A percentile compares a stretch with the other conserved stretches of the same genome.
Evolutionary conservation across 1,139 yeast species (phyloP).

Genomic region (Geotrichum phurueaensis): DNA sequence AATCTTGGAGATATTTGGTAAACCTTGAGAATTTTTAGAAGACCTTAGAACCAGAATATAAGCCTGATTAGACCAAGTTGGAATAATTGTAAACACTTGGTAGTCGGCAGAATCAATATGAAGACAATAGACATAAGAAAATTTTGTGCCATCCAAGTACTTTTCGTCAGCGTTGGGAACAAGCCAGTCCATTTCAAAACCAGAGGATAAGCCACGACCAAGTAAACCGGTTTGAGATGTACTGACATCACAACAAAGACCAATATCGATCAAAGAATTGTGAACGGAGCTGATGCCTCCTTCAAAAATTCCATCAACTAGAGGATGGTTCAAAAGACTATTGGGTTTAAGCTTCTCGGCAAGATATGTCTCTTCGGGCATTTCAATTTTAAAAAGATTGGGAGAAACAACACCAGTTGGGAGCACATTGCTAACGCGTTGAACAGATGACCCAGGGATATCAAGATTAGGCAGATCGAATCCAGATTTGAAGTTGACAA

Average conservation of each 20-base stretch:
- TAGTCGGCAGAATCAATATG: conserved; percentile 74
- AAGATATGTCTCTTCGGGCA: conserved; percentile 59
- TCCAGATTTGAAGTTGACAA: conserved; percentile 55
- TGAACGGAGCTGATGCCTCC: conserved; percentile 61
- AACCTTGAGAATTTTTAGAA: conserved; percentile 58
- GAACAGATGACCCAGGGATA: conserved; percentile 52
- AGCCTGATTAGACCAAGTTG: conserved; percentile 55
- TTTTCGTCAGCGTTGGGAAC: conserved; percentile 22
- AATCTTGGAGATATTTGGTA: conserved; percentile 50
- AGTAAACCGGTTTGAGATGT: conserved; percentile 69
- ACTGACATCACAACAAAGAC: conserved; percentile 64
- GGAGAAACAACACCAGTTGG: conserved; percentile 66
- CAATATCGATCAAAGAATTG: conserved; percentile 72
- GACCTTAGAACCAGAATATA: conserved; percentile 64
- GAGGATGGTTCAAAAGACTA: conserved; percentile 58
- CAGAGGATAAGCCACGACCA: conserved; percentile 81
- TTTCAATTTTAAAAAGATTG: conserved; percentile 53
- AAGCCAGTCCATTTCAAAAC: conserved; percentile 62
- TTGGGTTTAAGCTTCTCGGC: conserved; percentile 55
- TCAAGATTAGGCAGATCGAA: conserved; percentile 36
- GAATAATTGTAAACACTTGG: conserved; percentile 65
- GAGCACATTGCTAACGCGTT: conserved; percentile 47
- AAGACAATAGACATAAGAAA: conserved; percentile 62
- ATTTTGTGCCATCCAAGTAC: conserved; percentile 42
- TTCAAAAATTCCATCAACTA: conserved; percentile 71